A percentile compares a stretch with the other conserved stretches of the same genome.
phyloP scores from a whole-genome alignment of 495 filamentous ascomycete species.

The Cudoniella acicularis region DNA sequence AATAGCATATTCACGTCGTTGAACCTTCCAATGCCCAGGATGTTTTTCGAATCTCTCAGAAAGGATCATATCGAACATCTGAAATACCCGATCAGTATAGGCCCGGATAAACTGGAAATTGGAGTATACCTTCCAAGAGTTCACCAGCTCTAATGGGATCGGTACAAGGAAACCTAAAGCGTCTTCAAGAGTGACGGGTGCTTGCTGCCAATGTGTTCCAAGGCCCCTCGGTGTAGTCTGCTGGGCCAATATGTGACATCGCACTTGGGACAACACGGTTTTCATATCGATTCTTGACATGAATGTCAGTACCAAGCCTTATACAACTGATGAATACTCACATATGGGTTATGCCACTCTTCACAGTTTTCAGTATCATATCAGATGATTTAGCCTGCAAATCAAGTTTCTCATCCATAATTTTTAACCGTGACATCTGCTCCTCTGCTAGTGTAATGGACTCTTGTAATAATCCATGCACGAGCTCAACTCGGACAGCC shows the following conservation, averaged over 20 bases:
- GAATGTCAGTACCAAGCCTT: neutral
- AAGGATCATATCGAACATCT: constrained; percentile 12
- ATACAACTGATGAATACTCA: neutral
- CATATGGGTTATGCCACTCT: neutral
- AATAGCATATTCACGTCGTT: neutral
- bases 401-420: constrained; percentile 6
- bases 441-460: neutral
- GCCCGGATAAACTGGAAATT: neutral
- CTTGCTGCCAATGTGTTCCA: constrained; percentile 6
- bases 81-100: neutral
- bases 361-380: neutral
- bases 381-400: constrained; percentile 4
- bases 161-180: constrained; percentile 3
- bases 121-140: constrained; percentile 13
- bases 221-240: constrained; percentile 1
- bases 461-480: neutral
- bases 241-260: neutral
- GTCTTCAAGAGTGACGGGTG: constrained; percentile 6
- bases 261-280: neutral
- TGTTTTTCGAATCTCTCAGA: neutral
- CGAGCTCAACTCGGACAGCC: neutral
- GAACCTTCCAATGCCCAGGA: neutral
- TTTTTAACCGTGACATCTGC: neutral
- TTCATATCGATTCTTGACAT: neutral
- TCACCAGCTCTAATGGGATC: constrained; percentile 6